Conservation (phyloP, 2,329 filamentous ascomycete species). For the Teratosphaeriaceae sp. region DNA sequence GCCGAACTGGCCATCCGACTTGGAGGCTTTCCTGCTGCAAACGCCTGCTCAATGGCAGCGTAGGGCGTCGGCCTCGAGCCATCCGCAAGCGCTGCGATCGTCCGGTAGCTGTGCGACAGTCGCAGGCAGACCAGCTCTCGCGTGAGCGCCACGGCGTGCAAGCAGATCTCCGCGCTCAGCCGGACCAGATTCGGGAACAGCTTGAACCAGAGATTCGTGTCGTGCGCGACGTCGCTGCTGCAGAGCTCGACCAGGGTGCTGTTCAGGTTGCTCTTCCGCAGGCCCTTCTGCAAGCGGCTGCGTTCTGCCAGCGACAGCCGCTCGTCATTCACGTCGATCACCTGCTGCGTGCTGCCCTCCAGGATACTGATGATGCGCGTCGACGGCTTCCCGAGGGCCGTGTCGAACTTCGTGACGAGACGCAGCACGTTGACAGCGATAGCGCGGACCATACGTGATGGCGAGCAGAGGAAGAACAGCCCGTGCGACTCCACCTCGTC, state of each 20-base stretch:
- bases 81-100: constrained; percentile 73
- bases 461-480: constrained; percentile 93
- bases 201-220: constrained; percentile 94
- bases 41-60: constrained; percentile 56
- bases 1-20: constrained; percentile 56
- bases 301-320: constrained; percentile 85
- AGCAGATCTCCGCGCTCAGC: constrained; percentile 83
- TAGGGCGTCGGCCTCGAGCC: constrained; percentile 43
- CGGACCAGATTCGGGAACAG: constrained; percentile 93
- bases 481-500: constrained; percentile 97
- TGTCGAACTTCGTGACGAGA: constrained; percentile 89
- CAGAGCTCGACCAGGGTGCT: constrained; percentile 89
- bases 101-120: constrained; percentile 85
- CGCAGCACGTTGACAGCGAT: constrained; percentile 90
- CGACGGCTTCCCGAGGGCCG: constrained; percentile 68
- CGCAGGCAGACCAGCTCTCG: constrained; percentile 89
- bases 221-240: constrained; percentile 90
- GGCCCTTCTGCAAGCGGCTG: constrained; percentile 82
- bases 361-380: constrained; percentile 85
- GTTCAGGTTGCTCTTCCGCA: constrained; percentile 75
- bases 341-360: constrained; percentile 78
- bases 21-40: constrained; percentile 16
- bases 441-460: constrained; percentile 79
- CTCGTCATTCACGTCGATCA: constrained; percentile 90
- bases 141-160: constrained; percentile 83